Evolutionary conservation across 805 yeast genomes (phyloP), one percentile per base, ranked within the genome.

Genomic region (Ogataea methylovora): DNA sequence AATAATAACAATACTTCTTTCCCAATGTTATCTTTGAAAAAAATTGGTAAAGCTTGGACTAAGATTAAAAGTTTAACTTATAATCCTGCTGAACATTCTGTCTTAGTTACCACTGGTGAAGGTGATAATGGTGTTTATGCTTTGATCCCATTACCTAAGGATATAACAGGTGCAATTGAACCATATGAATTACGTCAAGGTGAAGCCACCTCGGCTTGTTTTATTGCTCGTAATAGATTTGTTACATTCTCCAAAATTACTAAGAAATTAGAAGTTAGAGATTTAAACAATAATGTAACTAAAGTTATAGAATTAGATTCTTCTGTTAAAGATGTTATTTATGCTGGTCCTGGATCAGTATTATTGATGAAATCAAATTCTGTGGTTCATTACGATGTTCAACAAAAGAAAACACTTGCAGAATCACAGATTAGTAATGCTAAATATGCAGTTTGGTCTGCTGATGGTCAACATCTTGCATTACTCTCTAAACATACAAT

Each of bases 151-250:
- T 64, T 88, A 42, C 95, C 97, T 40, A 82, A 82, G 48, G 90
- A 85, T 56, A 82, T 81, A 26, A 75, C 90, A 39, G 95, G 95
- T 44, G 95, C 96, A n/a, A 74, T 86, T 44, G 97, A 88, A 51
- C 95, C 97, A 35, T 69, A 79, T n/a, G 79, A 80, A 41, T 67
- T 82, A 32, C 66, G 82, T 39, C 77, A 75, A 49, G 97, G 95
- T 34, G 75, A 76, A 36, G 96, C 92, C 25, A 76, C 75, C 50
- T 77, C 76, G 58, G 98, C 97, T 12, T 69, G 82, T 40, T 92
- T 92, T 58, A 86, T 94, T 48, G 87, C 97, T 11, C 82, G 98
- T 58, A 92, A 92, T 64, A 73, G 98, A 61, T 92, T 86, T 60
- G 94, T 84, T 37, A 84, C 84, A 22, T 84, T 82, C 56, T 65